Percentiles rank a stretch among this genome's conserved stretches.
Evolutionary conservation across 73 alveolate genomes (phyloP).

Genomic region (Chromera velia): DNA sequence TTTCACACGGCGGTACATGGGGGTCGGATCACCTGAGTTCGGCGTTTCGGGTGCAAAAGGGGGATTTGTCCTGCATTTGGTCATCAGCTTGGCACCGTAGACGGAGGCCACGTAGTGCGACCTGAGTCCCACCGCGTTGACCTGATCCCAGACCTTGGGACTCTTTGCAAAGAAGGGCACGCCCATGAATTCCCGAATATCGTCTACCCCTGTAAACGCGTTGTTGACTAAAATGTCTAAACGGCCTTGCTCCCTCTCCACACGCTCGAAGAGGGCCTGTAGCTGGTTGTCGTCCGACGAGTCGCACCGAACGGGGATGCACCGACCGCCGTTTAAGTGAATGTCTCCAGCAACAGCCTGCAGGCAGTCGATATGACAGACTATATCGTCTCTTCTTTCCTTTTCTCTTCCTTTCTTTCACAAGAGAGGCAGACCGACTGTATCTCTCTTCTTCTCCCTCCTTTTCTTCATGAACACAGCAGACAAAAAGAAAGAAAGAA

Average conservation of each 20-base stretch:
- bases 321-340: constrained; percentile 13
- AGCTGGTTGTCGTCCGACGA: constrained; percentile 1
- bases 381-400: too few species aligned
- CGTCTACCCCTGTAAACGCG: constrained; percentile 3
- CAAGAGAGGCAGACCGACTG: too few species aligned
- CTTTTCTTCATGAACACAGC: too few species aligned
- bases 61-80: neutral
- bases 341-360: too few species aligned
- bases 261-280: neutral
- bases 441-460: too few species aligned
- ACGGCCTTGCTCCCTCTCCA: neutral
- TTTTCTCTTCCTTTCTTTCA: too few species aligned
- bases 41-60: too few species aligned
- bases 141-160: neutral
- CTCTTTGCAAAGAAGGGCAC: constrained; percentile 7
- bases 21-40: neutral
- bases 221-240: constrained; percentile 8
- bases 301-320: constrained; percentile 5
- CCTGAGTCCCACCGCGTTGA: neutral
- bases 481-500: too few species aligned
- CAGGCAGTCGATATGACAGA: too few species aligned
- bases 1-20: neutral
- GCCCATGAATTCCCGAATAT: neutral
- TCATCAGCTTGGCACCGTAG: neutral
- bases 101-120: constrained; percentile 8